Evolutionary conservation across 352 stramenopile species (phyloP).

Genomic region (Thraustotheca clavata): DNA sequence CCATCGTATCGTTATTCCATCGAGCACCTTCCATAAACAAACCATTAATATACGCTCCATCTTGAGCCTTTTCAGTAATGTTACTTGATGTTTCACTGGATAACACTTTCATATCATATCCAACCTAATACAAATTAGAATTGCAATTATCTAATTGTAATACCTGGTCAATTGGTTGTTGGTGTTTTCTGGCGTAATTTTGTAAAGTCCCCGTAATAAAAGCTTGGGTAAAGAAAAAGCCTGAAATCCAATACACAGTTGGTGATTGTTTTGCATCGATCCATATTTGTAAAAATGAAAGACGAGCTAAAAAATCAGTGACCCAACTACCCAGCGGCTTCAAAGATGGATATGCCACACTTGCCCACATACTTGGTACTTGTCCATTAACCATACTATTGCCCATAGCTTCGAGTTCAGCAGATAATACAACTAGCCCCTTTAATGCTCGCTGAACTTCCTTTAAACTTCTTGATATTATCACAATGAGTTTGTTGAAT

Average conservation of each 20-base stretch:
- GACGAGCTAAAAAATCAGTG: constrained; percentile 78
- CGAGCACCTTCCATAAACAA: constrained; percentile 88
- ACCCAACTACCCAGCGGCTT: constrained; percentile 90
- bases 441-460: constrained; percentile 90
- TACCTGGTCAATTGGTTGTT: constrained; percentile 88
- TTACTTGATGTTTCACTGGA: constrained; percentile 27
- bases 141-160: constrained; percentile 28
- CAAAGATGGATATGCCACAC: constrained; percentile 84
- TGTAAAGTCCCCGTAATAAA: constrained; percentile 92
- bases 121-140: constrained; percentile 26
- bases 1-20: constrained; percentile 59
- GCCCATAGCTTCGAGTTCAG: constrained; percentile 89
- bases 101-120: constrained; percentile 82
- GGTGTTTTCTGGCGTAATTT: constrained; percentile 88
- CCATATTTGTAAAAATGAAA: constrained; percentile 80
- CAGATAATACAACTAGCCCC: constrained; percentile 88
- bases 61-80: constrained; percentile 49
- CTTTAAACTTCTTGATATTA: constrained; percentile 68
- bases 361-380: constrained; percentile 77
- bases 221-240: constrained; percentile 92
- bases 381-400: constrained; percentile 90
- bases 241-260: constrained; percentile 89
- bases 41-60: constrained; percentile 84
- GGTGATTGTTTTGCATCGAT: constrained; percentile 63
- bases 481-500: constrained; percentile 81